Evolutionary conservation across 2,329 filamentous ascomycete species (phyloP).

Genomic region (Beauveria caledonica): DNA sequence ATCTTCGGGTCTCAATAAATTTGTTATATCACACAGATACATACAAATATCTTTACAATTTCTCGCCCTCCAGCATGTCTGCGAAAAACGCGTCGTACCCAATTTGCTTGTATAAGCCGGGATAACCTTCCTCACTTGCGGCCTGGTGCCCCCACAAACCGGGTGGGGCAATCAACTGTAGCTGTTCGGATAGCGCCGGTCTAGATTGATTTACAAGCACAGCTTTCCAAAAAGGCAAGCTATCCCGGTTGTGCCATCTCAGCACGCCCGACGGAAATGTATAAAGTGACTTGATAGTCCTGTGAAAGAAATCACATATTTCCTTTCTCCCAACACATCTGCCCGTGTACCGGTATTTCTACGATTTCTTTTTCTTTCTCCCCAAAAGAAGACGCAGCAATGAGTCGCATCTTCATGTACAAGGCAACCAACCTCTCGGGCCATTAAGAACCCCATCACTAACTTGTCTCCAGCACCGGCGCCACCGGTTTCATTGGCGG

Average conservation of each 20-base stretch:
- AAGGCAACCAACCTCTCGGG: neutral
- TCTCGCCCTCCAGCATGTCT: no score
- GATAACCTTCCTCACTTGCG: neutral
- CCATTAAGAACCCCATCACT: neutral
- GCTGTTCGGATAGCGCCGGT: neutral
- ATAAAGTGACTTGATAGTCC: neutral
- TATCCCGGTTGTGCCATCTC: neutral
- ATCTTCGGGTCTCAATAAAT: no score
- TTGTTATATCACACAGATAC: no score
- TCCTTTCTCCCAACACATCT: neutral
- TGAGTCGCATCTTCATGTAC: slow-evolving; percentile 5
- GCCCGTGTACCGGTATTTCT: no score
- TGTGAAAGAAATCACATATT: neutral
- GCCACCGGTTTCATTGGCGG: slow-evolving; percentile 18
- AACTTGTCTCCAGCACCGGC: slow-evolving; percentile 11
- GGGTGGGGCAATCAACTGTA: neutral
- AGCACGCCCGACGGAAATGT: neutral
- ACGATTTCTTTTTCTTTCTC: neutral
- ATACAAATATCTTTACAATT: no score
- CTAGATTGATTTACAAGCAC: neutral
- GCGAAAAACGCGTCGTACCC: neutral
- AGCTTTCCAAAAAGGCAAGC: neutral
- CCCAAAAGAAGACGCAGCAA: neutral
- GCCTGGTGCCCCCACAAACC: neutral
- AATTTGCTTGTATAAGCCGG: neutral